Evolutionary conservation across 257 asterid species (phyloP).

Genomic region (Solanum raphanifolium): DNA sequence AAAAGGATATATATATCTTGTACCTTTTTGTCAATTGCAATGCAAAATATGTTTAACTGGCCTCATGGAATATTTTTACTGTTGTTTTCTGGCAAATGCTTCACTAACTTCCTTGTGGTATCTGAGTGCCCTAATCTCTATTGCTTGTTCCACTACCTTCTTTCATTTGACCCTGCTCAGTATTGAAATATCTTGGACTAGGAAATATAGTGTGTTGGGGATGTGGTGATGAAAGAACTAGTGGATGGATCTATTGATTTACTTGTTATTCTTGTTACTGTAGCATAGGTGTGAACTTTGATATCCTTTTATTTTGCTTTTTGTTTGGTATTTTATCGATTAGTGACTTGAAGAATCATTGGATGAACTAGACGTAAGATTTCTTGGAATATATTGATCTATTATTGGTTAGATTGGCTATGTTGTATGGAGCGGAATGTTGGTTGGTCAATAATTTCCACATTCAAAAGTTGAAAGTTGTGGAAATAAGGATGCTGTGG

Average conservation of each 20-base stretch:
- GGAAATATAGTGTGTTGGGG: neutral
- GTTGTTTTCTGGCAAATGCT: neutral
- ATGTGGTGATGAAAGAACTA: neutral
- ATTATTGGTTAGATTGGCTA: neutral
- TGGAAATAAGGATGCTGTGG: neutral
- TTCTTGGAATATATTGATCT: neutral
- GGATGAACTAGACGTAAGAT: neutral
- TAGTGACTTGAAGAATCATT: neutral
- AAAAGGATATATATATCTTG: neutral
- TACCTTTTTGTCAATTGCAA: neutral
- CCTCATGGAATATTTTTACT: neutral
- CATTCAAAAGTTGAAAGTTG: neutral
- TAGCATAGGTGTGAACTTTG: neutral
- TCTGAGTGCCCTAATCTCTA: neutral
- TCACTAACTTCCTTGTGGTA: neutral
- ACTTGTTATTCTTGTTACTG: neutral
- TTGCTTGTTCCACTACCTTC: neutral
- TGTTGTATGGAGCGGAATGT: neutral
- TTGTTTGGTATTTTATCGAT: neutral
- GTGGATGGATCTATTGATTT: neutral
- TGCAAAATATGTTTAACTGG: neutral
- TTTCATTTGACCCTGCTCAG: neutral
- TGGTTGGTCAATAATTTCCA: neutral
- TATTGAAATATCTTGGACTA: neutral
- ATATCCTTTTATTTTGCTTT: neutral